Conservation (phyloP, 2,329 filamentous ascomycete species). For the Massarina eburnea region DNA sequence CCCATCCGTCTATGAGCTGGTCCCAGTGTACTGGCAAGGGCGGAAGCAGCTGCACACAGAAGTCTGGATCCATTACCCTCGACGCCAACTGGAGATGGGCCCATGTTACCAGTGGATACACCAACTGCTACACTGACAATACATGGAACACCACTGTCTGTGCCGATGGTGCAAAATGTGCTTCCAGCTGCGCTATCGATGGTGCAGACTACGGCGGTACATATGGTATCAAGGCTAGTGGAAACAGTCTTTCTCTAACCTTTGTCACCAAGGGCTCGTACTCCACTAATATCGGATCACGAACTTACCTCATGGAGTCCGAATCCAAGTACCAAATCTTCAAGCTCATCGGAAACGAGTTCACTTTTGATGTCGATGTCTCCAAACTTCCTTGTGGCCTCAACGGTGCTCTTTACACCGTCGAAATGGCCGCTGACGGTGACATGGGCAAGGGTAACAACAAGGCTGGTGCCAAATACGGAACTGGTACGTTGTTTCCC, state of each 20-base stretch:
- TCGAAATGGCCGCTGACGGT: slow-evolving; percentile 64
- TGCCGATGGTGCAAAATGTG: slow-evolving; percentile 41
- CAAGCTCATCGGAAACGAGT: slow-evolving; percentile 46
- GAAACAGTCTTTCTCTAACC: slow-evolving; percentile 56
- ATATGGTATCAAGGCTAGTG: slow-evolving; percentile 55
- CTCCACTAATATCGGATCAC: slow-evolving; percentile 46
- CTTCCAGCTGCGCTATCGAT: slow-evolving; percentile 46
- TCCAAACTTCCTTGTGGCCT: slow-evolving; percentile 69
- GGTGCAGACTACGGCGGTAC: slow-evolving; percentile 48
- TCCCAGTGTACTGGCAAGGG: slow-evolving; percentile 45
- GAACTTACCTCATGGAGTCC: slow-evolving; percentile 46
- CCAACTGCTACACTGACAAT: slow-evolving; percentile 54
- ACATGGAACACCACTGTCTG: slow-evolving; percentile 46
- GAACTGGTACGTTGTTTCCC: slow-evolving; percentile 53
- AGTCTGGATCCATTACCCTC: slow-evolving; percentile 42
- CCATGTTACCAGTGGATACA: slow-evolving; percentile 48
- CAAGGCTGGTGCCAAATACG: slow-evolving; percentile 58
- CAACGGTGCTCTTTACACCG: slow-evolving; percentile 60
- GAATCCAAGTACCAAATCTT: slow-evolving; percentile 47
- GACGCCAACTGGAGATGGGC: slow-evolving; percentile 56
- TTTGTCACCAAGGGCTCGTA: slow-evolving; percentile 58
- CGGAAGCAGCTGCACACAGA: slow-evolving; percentile 42
- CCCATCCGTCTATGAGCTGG: slow-evolving; percentile 45
- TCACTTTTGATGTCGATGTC: slow-evolving; percentile 50
- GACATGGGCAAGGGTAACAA: slow-evolving; percentile 57